phyloP scores from a whole-genome alignment of 1,284 basidiomycete species.

The Gymnopus androsaceus region DNA sequence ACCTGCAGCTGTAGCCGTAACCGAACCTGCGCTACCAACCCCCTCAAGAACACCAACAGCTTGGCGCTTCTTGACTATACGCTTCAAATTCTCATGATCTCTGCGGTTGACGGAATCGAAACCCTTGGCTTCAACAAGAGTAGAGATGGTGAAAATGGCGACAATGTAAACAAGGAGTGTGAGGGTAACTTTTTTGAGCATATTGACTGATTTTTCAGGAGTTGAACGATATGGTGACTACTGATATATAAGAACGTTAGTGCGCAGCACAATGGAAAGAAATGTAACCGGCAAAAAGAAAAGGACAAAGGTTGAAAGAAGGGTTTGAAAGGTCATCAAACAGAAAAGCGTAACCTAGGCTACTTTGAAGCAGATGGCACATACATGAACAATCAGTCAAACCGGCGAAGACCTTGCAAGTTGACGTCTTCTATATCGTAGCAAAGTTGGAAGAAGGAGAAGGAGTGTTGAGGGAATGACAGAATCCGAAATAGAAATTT shows the following conservation, averaged over 20 bases:
- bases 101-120: conserved; percentile 42
- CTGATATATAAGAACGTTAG: neutral
- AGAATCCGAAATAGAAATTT: neutral
- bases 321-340: no score
- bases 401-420: neutral
- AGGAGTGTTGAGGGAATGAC: neutral
- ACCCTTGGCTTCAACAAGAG: conserved; percentile 46
- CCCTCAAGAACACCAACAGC: conserved; percentile 23
- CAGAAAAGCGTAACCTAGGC: no score
- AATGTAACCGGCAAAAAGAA: neutral
- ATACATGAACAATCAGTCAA: conserved; percentile 9
- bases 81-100: conserved; percentile 60
- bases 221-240: neutral
- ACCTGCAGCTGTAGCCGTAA: conserved; percentile 23
- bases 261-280: conserved; percentile 4
- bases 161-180: conserved; percentile 65
- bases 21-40: conserved; percentile 24
- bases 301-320: neutral
- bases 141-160: conserved; percentile 51
- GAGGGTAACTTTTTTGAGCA: conserved; percentile 48
- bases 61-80: conserved; percentile 68
- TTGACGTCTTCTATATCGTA: conserved; percentile 5
- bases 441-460: conserved; percentile 2
- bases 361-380: neutral
- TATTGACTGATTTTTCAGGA: conserved; percentile 37